Base-by-base conservation (phyloP, 2,329 filamentous ascomycete genomes). In the Penicillium sp. region DNA sequence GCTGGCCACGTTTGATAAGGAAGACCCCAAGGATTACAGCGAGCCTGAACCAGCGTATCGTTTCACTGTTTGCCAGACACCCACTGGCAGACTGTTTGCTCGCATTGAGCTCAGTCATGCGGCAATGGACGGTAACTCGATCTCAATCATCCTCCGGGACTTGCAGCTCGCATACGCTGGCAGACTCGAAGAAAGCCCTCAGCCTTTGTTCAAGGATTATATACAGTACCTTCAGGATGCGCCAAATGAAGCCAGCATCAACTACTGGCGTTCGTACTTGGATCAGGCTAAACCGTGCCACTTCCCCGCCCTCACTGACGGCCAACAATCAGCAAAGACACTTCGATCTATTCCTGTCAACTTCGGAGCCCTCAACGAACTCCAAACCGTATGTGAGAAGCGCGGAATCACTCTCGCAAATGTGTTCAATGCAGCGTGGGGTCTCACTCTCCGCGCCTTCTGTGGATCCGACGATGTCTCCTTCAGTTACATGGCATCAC, bases 401-500 rank as follows among this genome's bases (percentile, higher is more conserved):
- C 67, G 74, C 46, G 76, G 76, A 4, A 69, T 82, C 18, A 83
- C 81, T 0, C 53, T 82, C 2, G 76, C 80, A 2, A 82, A 81
- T 55, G 73, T 76, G 0, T 77, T 92, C 3, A 89, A 96, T 70
- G 86, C 89, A 4, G 79, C 86, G 2, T 96, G 92, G 88, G 75
- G 85, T 0, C 79, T 83, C 1, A 84, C 85, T 0, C 74, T 96
- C 1, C 80, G 82, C 18, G 77, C 77, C 32, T 74, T 82, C 61
- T 84, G 84, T 0, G 79, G 90, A 8, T 91, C 91, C 0, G 76
- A 94, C 18, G 82, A 97, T 14, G 81, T 91, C 0, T 77, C 72
- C 18, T 81, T 82, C 59, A 77, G 76, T 11, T 80, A 79, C 58
- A 72, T 79, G 47, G 61, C 71, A 7, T 74, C 72, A 1, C 70